phyloP scores from a whole-genome alignment of 176 grass and related monocot species.

The Oryza coarctata region DNA sequence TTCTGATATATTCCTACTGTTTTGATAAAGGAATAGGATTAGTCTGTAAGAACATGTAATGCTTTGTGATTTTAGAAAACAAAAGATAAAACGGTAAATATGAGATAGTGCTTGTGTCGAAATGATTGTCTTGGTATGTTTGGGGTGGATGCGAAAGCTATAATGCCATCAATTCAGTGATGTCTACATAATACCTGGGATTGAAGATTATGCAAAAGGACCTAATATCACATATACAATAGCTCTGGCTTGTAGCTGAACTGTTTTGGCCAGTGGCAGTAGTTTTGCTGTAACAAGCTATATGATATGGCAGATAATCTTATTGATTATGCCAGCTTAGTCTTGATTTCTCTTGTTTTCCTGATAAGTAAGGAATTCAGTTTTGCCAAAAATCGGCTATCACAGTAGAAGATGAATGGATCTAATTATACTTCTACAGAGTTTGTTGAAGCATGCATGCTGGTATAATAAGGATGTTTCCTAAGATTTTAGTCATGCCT shows the following conservation, averaged over 20 bases:
- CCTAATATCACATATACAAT: slow-evolving; percentile 10
- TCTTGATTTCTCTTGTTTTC: neutral
- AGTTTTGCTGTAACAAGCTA: neutral
- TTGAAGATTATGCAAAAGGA: slow-evolving; percentile 10
- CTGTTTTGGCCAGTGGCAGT: slow-evolving; percentile 18
- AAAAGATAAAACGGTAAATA: slow-evolving; percentile 17
- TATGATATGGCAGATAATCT: slow-evolving; percentile 8
- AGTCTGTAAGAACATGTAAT: neutral
- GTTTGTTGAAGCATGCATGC: neutral
- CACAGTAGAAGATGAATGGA: neutral
- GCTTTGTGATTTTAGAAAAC: slow-evolving; percentile 9
- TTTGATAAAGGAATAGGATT: slow-evolving; percentile 18
- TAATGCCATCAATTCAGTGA: slow-evolving; percentile 27
- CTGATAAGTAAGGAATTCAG: neutral
- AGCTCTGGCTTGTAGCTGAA: slow-evolving; percentile 23
- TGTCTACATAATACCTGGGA: neutral
- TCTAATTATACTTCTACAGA: neutral
- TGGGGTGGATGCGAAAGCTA: neutral
- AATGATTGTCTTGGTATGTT: slow-evolving; percentile 3
- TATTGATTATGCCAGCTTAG: neutral
- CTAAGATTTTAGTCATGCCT: slow-evolving; percentile 14
- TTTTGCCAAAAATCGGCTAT: neutral
- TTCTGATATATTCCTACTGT: neutral
- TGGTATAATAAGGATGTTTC: neutral
- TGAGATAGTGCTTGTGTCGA: slow-evolving; percentile 1